Evolutionary conservation across 768 basidiomycete species (phyloP), one percentile per base, ranked within the genome.

Genomic region (Pleurotus giganteus): DNA sequence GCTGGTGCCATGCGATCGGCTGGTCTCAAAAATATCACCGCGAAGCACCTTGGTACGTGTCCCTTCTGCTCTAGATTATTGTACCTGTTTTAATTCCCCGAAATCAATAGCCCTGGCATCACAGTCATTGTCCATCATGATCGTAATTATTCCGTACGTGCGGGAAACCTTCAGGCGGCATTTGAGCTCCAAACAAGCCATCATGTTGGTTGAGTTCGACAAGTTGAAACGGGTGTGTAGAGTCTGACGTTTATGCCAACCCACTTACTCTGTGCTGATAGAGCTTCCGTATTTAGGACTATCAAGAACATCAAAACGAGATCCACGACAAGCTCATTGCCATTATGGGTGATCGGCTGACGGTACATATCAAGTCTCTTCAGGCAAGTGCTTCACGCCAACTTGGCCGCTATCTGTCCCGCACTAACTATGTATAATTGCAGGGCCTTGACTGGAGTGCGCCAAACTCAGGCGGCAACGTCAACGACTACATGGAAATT

Each of bases 1-100:
- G 97, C 97, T 7, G 97, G 97, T 12, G 97, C 97, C n/a, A 98
- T 98, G 95, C 80, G 94, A 39, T 94, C 92, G 15, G 97, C 97
- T 17, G 97, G 97, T 4, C 72, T 99, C 63, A 98, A 92, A 72
- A 96, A 98, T 66, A 99, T 99, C 66, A 98, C 97, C 0, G 97
- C 97, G 36, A 97, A 94, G 69, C 96, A 99, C 75, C 79, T 99
- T 21, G 94, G 94, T 91, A 59, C 57, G 82, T 65, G 57, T 56
- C 50, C 15, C 4, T 43, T 57, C 54, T 13, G 49, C 53, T 46
- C 32, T 55, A 15, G 2, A 47, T 57, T 55, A 15, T 52, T 11
- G 17, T 53, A 53, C 19, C 13, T 7, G 23, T 17, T 26, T 27
- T 7, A 23, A 28, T 15, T 45, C 26, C 31, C 12, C 31, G 36